Base-by-base conservation (phyloP, 2,329 filamentous ascomycete genomes). In the Rutstroemia sp. region DNA sequence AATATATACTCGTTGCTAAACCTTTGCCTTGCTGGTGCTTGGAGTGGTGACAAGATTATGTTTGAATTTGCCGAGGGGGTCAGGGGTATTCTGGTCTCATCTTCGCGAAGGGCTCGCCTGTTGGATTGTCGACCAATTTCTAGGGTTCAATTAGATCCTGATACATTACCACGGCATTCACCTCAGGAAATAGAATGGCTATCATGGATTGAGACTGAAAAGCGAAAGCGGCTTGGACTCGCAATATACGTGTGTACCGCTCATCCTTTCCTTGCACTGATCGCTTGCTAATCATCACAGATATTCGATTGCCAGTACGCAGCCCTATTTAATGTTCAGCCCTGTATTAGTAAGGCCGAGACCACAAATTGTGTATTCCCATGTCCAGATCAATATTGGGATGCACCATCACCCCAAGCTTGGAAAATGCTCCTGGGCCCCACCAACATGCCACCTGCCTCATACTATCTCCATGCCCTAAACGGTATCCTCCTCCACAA, bases 21-120 rank as follows among this genome's bases (percentile, higher is more conserved):
- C 5, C 59, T 68, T 14, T 63, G 63, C 36, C 40, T 68, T 3
- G 63, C 62, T 39, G 65, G 65, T 1, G 62, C 65, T 7, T 68
- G 65, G 65, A 64, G 63, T 54, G 65, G 65, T 8, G 64, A 59
- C 48, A 67, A 66, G 34, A 59, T 62, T 25, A 60, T 61, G 38
- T 68, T 65, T 46, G 65, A 68, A 44, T 68, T 66, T 36, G 63
- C 65, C 4, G 65, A 68, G 42, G 65, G 65, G 17, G 61, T 54
- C 2, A 54, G 65, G 42, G 65, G 65, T 10, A 62, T 62, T 21
- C 48, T 68, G 5, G 55, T 68, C 16, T 64, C 65, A 21, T 62
- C 65, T 30, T 60, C 60, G 30, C 57, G 65, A 42, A 56, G 65
- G 48, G 44, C 58, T 45, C 61, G 65, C 0, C 60, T 68, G n/a